Conservation (phyloP, 331 rosid genomes). For the Phaseolus coccineus region DNA sequence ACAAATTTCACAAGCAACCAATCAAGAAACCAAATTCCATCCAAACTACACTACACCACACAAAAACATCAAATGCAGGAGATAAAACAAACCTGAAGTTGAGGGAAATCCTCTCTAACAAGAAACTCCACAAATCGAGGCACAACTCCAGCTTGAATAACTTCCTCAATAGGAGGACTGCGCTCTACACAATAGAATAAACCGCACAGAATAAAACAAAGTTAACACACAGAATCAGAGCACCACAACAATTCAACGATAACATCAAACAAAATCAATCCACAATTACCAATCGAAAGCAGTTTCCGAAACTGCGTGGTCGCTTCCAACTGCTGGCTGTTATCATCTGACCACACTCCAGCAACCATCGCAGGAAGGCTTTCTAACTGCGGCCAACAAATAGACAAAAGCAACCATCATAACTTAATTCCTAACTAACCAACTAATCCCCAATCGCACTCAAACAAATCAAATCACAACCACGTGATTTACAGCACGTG, state of each 20-base stretch:
- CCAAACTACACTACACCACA: background rate
- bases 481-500: background rate
- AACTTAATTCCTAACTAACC: constrained; percentile 16
- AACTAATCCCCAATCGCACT: background rate
- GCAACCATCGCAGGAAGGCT: constrained; percentile 88
- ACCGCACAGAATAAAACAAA: background rate
- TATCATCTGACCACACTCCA: constrained; percentile 79
- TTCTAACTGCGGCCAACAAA: constrained; percentile 65
- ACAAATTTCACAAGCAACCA: constrained; percentile 17
- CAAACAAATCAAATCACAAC: no score
- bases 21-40: constrained; percentile 6
- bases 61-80: background rate
- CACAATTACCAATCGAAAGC: constrained; percentile 75
- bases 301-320: constrained; percentile 91
- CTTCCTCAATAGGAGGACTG: constrained; percentile 96
- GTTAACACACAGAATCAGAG: background rate
- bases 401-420: constrained; percentile 3
- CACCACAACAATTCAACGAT: background rate
- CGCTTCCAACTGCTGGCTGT: constrained; percentile 74
- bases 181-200: constrained; percentile 56
- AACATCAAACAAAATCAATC: background rate
- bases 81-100: constrained; percentile 69
- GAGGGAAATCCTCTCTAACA: constrained; percentile 85
- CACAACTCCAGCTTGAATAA: constrained; percentile 89
- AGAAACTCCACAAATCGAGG: constrained; percentile 91